Percentiles rank a stretch among this genome's conserved stretches.
Evolutionary conservation across 2,329 filamentous ascomycete genomes (phyloP).

Genomic region (Coleophoma crateriformis): DNA sequence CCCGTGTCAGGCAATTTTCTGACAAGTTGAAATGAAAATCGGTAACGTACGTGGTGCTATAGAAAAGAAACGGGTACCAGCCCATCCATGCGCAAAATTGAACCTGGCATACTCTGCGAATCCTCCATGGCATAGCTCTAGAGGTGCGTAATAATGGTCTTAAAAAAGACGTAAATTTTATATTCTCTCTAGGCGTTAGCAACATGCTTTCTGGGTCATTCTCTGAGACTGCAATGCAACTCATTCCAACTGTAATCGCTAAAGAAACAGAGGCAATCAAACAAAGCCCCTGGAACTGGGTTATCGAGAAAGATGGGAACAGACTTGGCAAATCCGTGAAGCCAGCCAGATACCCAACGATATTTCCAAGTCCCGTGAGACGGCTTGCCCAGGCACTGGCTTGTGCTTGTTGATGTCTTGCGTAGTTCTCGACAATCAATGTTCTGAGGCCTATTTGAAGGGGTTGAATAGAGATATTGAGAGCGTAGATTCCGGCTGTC

Average conservation of each 20-base stretch:
- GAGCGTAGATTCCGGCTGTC: constrained; percentile 15
- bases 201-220: constrained; percentile 1
- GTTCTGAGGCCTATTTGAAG: constrained; percentile 25
- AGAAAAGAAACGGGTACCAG: constrained; percentile 31
- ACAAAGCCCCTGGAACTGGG: constrained; percentile 16
- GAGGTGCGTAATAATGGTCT: constrained; percentile 1
- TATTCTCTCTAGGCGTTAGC: background rate
- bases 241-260: constrained; percentile 6
- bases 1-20: no score
- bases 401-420: constrained; percentile 22
- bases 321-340: constrained; percentile 13
- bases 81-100: constrained; percentile 27
- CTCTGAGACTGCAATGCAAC: constrained; percentile 5
- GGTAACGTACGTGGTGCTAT: constrained; percentile 21
- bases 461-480: constrained; percentile 26
- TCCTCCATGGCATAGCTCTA: constrained; percentile 3
- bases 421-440: constrained; percentile 23
- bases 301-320: constrained; percentile 1
- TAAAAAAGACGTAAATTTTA: background rate
- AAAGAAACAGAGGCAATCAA: constrained; percentile 12
- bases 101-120: constrained; percentile 15
- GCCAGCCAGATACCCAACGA: constrained; percentile 24
- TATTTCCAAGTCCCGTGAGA: constrained; percentile 24
- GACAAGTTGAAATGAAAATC: background rate
- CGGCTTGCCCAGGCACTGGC: constrained; percentile 25